Evolutionary conservation across 2,329 filamentous ascomycete genomes (phyloP).

Genomic region (Fusarium goolgardi): DNA sequence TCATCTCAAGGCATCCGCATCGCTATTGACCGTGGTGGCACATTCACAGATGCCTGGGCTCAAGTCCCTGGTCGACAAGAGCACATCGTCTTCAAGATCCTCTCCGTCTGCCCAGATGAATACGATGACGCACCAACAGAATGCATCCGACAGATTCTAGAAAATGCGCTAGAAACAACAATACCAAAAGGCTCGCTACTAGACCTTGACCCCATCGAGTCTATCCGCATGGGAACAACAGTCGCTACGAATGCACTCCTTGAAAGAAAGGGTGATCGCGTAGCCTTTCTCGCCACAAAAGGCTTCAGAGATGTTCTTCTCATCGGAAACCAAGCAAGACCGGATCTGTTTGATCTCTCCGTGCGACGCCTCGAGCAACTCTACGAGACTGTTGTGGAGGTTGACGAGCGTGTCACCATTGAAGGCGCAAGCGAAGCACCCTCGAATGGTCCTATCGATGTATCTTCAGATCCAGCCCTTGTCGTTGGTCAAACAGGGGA

Average conservation of each 20-base stretch:
- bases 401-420: conserved; percentile 79
- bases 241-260: conserved; percentile 82
- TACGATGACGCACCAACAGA: conserved; percentile 80
- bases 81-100: conserved; percentile 44
- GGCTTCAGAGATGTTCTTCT: conserved; percentile 78
- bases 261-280: conserved; percentile 77
- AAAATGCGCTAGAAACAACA: conserved; percentile 48
- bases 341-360: conserved; percentile 78
- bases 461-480: conserved; percentile 63
- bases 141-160: conserved; percentile 68
- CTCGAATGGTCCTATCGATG: conserved; percentile 60
- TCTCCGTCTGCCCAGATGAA: conserved; percentile 72
- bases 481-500: conserved; percentile 76
- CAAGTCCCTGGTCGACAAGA: conserved; percentile 37
- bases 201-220: conserved; percentile 61
- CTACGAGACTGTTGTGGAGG: conserved; percentile 76
- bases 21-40: conserved; percentile 47
- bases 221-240: conserved; percentile 84
- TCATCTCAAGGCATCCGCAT: conserved; percentile 45
- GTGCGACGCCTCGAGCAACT: conserved; percentile 75
- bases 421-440: conserved; percentile 81
- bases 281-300: conserved; percentile 76
- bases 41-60: conserved; percentile 47
- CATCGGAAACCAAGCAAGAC: conserved; percentile 79
- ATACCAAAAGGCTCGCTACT: conserved; percentile 52